Percentiles rank a stretch among this genome's conserved stretches.
Evolutionary conservation across 2,329 filamentous ascomycete species (phyloP).

Genomic region (Microcyclospora pomicola): DNA sequence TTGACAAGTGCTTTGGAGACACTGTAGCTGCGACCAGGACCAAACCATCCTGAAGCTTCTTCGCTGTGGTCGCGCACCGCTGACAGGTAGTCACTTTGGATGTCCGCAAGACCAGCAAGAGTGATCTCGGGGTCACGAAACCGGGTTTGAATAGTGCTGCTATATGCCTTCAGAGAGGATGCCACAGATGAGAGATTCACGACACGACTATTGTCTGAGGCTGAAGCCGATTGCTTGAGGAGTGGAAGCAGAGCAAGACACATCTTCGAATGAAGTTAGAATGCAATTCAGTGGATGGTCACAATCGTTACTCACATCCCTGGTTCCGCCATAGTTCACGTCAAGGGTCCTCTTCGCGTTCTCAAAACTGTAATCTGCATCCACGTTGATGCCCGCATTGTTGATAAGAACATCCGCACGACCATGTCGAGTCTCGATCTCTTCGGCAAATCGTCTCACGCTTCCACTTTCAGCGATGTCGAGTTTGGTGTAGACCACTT

Average conservation of each 20-base stretch:
- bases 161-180: constrained; percentile 20
- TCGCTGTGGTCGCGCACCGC: constrained; percentile 12
- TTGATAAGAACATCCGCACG: constrained; percentile 24
- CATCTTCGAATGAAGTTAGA: constrained; percentile 12
- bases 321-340: constrained; percentile 23
- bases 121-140: constrained; percentile 13
- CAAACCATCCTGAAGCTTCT: constrained; percentile 15
- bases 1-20: constrained; percentile 25
- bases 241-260: constrained; percentile 21
- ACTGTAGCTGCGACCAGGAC: constrained; percentile 17
- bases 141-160: constrained; percentile 10
- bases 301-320: constrained; percentile 15
- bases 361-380: constrained; percentile 14
- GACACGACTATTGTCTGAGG: constrained; percentile 16
- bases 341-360: constrained; percentile 21
- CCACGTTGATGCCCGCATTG: constrained; percentile 24
- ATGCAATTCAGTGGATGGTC: not conserved
- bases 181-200: constrained; percentile 24
- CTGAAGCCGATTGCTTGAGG: constrained; percentile 4
- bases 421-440: constrained; percentile 11
- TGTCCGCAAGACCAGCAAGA: constrained; percentile 15
- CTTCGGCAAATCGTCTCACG: constrained; percentile 16
- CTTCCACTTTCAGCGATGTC: constrained; percentile 17
- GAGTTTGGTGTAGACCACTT: constrained; percentile 19
- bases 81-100: constrained; percentile 20